phyloP scores from a whole-genome alignment of 306 rosid species.

The Dicorynia guianensis region DNA sequence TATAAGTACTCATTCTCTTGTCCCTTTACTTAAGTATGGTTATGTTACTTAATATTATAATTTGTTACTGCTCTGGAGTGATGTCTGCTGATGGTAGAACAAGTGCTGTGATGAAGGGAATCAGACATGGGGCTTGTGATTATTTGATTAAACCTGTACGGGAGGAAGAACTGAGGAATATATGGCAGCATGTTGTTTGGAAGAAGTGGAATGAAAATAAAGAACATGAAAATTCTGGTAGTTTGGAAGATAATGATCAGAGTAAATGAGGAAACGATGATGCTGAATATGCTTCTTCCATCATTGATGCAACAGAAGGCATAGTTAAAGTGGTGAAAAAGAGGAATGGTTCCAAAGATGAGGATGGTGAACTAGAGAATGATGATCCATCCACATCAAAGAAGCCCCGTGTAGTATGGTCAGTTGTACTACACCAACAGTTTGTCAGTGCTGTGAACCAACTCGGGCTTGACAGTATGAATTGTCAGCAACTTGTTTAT shows the following conservation, averaged over 20 bases:
- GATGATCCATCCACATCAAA: slow-evolving; percentile 59
- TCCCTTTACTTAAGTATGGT: background rate
- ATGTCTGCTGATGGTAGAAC: slow-evolving; percentile 65
- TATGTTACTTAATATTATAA: slow-evolving; percentile 28
- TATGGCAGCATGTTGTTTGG: slow-evolving; percentile 78
- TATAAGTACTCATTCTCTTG: slow-evolving; percentile 45
- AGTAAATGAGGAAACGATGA: slow-evolving; percentile 60
- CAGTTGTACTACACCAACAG: slow-evolving; percentile 57
- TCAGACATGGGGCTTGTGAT: slow-evolving; percentile 69
- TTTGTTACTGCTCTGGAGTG: slow-evolving; percentile 58
- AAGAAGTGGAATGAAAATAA: slow-evolving; percentile 49
- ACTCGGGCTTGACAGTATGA: slow-evolving; percentile 76
- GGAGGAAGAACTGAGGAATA: slow-evolving; percentile 52
- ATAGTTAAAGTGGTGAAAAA: slow-evolving; percentile 54
- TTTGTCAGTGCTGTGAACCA: slow-evolving; percentile 65
- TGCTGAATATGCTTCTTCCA: slow-evolving; percentile 59
- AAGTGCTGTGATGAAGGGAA: slow-evolving; percentile 50
- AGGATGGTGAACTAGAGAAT: slow-evolving; percentile 56
- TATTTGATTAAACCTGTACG: slow-evolving; percentile 66
- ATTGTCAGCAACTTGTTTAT: slow-evolving; percentile 16
- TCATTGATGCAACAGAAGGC: slow-evolving; percentile 60
- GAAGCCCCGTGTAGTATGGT: slow-evolving; percentile 74
- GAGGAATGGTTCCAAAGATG: slow-evolving; percentile 61
- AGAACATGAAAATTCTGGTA: slow-evolving; percentile 66
- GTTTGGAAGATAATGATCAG: slow-evolving; percentile 62